phyloP scores from a whole-genome alignment of 257 asterid species.

The Henckelia pumila region DNA sequence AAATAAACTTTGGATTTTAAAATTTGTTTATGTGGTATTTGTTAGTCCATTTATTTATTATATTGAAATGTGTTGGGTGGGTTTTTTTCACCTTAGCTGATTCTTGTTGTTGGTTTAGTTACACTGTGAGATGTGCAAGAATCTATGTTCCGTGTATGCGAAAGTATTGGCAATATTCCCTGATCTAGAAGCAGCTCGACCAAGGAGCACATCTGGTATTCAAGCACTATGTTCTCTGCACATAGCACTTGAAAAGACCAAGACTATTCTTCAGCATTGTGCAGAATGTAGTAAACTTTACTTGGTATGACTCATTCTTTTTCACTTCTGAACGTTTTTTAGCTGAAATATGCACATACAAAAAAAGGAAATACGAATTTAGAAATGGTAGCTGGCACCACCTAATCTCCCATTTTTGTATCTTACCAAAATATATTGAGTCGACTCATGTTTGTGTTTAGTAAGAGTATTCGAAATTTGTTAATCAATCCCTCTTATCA shows the following conservation, averaged over 20 bases:
- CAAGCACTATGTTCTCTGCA: slow-evolving; percentile 97
- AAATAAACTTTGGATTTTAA: not conserved
- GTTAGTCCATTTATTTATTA: not conserved
- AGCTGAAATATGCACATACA: not conserved
- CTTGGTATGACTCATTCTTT: slow-evolving; percentile 55
- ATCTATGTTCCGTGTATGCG: slow-evolving; percentile 62
- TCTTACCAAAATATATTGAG: slow-evolving; percentile 1
- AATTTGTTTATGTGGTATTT: not conserved
- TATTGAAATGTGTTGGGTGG: slow-evolving; percentile 1
- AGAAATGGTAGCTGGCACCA: slow-evolving; percentile 10
- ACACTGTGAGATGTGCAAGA: slow-evolving; percentile 97
- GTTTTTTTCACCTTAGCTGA: slow-evolving; percentile 8
- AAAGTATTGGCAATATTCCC: slow-evolving; percentile 88
- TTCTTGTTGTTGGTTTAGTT: slow-evolving; percentile 49
- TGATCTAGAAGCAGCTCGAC: slow-evolving; percentile 92
- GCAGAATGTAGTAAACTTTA: slow-evolving; percentile 96
- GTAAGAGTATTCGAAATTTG: not conserved
- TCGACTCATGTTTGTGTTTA: not conserved
- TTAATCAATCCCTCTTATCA: not conserved
- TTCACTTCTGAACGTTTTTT: not conserved
- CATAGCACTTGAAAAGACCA: slow-evolving; percentile 97
- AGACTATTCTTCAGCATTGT: slow-evolving; percentile 89
- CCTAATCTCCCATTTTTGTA: not conserved
- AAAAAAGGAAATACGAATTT: slow-evolving; percentile 3
- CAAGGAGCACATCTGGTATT: slow-evolving; percentile 97